Conservation (phyloP, 495 filamentous ascomycete species). For the Xylaria acuta region DNA sequence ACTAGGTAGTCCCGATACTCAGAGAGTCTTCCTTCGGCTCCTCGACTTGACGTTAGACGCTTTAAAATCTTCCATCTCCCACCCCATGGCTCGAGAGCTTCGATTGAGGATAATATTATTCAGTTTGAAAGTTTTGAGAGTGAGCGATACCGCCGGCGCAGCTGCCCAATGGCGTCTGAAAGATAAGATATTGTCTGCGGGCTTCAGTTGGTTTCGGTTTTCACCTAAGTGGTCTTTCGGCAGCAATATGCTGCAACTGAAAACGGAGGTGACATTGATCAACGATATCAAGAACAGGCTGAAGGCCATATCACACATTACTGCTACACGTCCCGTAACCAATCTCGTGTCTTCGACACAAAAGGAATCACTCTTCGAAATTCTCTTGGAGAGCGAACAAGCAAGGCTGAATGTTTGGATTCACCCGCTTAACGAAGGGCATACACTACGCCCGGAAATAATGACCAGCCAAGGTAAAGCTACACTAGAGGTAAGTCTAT, state of each 20-base stretch:
- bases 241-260: constrained; percentile 89
- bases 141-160: constrained; percentile 67
- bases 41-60: constrained; percentile 76
- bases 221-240: constrained; percentile 94
- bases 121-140: constrained; percentile 74
- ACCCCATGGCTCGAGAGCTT: constrained; percentile 88
- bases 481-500: constrained; percentile 56
- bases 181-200: constrained; percentile 84
- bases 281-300: constrained; percentile 74
- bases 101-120: constrained; percentile 88
- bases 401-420: constrained; percentile 88
- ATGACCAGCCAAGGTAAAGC: constrained; percentile 44
- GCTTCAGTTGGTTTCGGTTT: constrained; percentile 84
- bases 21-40: constrained; percentile 79
- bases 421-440: constrained; percentile 72
- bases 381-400: constrained; percentile 85
- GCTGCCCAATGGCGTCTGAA: constrained; percentile 77
- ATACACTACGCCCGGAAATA: constrained; percentile 38
- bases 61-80: constrained; percentile 70
- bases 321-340: constrained; percentile 59
- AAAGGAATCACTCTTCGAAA: constrained; percentile 79
- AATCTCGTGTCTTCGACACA: constrained; percentile 69
- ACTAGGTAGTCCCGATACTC: constrained; percentile 77
- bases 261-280: constrained; percentile 85
- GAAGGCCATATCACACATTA: constrained; percentile 61